phyloP scores from a whole-genome alignment of 768 basidiomycete genomes.

The Naganishia friedmannii region DNA sequence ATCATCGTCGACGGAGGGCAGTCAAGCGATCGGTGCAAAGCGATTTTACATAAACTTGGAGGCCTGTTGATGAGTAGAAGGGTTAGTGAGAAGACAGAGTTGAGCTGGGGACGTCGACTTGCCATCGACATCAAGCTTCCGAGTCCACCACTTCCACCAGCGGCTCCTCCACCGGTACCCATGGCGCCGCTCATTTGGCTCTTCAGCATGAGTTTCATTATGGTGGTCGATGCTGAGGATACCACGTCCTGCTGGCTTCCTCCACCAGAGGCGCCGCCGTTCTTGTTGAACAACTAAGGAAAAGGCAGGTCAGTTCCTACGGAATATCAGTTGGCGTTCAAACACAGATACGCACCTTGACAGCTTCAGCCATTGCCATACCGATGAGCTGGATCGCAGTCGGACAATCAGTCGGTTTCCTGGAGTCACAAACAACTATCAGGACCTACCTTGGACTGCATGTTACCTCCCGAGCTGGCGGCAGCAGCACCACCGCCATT shows the following conservation, averaged over 20 bases:
- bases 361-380: constrained; percentile 74
- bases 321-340: background rate
- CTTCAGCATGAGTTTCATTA: constrained; percentile 73
- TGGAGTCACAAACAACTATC: constrained; percentile 17
- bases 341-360: constrained; percentile 38
- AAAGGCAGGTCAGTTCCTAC: constrained; percentile 35
- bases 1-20: background rate
- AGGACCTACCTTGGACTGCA: constrained; percentile 51
- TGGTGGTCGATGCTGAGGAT: constrained; percentile 77
- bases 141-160: constrained; percentile 62
- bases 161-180: constrained; percentile 62
- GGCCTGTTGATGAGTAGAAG: background rate
- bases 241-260: constrained; percentile 68
- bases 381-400: constrained; percentile 63
- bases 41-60: constrained; percentile 29
- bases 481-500: constrained; percentile 47
- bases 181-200: constrained; percentile 48
- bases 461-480: constrained; percentile 55
- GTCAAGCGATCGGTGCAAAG: background rate
- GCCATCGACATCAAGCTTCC: constrained; percentile 64
- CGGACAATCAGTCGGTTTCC: constrained; percentile 2
- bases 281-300: constrained; percentile 68
- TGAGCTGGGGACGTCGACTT: constrained; percentile 42
- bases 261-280: constrained; percentile 61
- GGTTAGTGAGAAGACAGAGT: background rate